Percentiles rank a stretch among this genome's conserved stretches.
Conservation (phyloP, 768 basidiomycete species). For the Asterophora lycoperdoides region DNA sequence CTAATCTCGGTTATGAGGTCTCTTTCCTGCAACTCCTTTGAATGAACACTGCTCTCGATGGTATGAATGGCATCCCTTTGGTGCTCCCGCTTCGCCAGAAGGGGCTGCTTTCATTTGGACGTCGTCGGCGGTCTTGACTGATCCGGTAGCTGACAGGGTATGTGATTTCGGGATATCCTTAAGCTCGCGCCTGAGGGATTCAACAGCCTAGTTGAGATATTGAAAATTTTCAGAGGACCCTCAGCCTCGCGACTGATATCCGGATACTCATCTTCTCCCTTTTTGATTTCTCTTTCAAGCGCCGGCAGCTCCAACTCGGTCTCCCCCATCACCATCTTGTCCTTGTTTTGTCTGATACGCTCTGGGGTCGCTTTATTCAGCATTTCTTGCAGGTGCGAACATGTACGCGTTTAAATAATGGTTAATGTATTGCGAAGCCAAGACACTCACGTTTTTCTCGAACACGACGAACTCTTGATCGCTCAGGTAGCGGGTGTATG, state of each 20-base stretch:
- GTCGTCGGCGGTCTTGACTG: constrained; percentile 78
- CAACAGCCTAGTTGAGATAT: constrained; percentile 39
- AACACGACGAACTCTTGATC: constrained; percentile 50
- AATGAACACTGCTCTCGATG: constrained; percentile 57
- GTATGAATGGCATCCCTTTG: constrained; percentile 47
- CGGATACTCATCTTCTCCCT: constrained; percentile 53
- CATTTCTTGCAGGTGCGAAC: constrained; percentile 53
- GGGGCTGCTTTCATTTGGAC: constrained; percentile 58
- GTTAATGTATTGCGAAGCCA: constrained; percentile 24
- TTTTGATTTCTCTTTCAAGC: constrained; percentile 57
- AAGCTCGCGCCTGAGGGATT: constrained; percentile 52
- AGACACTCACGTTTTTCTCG: constrained; percentile 60
- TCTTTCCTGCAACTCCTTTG: constrained; percentile 57
- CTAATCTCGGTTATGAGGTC: constrained; percentile 53
- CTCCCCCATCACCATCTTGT: constrained; percentile 59
- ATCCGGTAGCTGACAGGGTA: constrained; percentile 64
- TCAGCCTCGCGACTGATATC: constrained; percentile 51
- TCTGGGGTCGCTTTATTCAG: constrained; percentile 54
- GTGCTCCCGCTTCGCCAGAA: constrained; percentile 60
- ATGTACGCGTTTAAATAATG: not conserved
- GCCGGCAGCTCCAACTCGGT: constrained; percentile 56
- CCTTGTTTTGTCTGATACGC: constrained; percentile 36
- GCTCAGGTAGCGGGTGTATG: constrained; percentile 69
- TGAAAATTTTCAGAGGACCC: constrained; percentile 2
- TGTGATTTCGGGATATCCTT: constrained; percentile 61